Evolutionary conservation across 2,329 filamentous ascomycete genomes (phyloP).

Genomic region (Xylariales sp.): DNA sequence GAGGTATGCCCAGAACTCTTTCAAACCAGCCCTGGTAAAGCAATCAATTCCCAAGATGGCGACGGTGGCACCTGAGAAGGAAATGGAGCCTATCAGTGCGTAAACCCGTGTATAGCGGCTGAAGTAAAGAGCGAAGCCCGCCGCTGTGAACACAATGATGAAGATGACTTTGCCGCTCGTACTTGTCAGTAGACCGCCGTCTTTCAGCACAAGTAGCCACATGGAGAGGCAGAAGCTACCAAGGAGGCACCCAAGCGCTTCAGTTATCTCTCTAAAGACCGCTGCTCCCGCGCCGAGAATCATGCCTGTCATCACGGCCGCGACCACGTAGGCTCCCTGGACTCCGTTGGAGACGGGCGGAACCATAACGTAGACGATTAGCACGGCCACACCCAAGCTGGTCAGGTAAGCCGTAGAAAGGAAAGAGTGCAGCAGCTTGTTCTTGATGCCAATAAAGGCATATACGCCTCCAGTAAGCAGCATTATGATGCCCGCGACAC

Average conservation of each 20-base stretch:
- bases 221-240: conserved; percentile 83
- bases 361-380: conserved; percentile 87
- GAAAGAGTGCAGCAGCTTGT: conserved; percentile 73
- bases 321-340: conserved; percentile 84
- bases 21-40: conserved; percentile 82
- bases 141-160: conserved; percentile 67
- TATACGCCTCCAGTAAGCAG: conserved; percentile 68
- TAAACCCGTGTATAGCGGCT: conserved; percentile 74
- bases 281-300: conserved; percentile 70
- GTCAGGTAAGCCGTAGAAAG: conserved; percentile 73
- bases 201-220: conserved; percentile 80
- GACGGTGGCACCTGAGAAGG: conserved; percentile 77
- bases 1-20: conserved; percentile 93
- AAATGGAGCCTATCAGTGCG: conserved; percentile 69
- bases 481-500: conserved; percentile 72
- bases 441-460: conserved; percentile 77
- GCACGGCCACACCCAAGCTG: conserved; percentile 69
- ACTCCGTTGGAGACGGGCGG: conserved; percentile 69
- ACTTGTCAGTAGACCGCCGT: conserved; percentile 67
- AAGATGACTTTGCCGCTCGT: conserved; percentile 65
- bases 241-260: conserved; percentile 76
- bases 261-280: conserved; percentile 79
- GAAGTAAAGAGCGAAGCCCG: conserved; percentile 70
- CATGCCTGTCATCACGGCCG: conserved; percentile 66
- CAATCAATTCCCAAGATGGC: conserved; percentile 84